A percentile compares a stretch with the other conserved stretches of the same genome.
phyloP scores from a whole-genome alignment of 2,329 filamentous ascomycete genomes.

The Lecanicillium sp. region DNA sequence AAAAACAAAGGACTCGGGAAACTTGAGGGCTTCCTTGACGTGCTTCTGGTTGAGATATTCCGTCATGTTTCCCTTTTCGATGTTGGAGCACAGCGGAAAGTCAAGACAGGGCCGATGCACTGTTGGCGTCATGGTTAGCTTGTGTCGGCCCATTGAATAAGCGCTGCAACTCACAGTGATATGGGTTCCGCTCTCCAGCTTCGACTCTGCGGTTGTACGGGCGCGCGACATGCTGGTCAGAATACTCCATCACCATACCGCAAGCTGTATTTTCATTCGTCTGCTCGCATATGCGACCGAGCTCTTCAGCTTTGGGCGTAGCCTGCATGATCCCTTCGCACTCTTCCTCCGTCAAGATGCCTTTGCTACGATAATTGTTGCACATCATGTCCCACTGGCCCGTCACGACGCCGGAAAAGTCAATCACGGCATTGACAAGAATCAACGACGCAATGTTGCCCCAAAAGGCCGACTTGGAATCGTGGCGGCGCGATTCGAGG shows the following conservation, averaged over 20 bases:
- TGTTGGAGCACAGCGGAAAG: conserved; percentile 7
- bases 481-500: conserved; percentile 8
- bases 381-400: conserved; percentile 14
- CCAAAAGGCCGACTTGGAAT: conserved; percentile 10
- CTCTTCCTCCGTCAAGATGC: conserved; percentile 12
- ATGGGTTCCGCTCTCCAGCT: conserved; percentile 31
- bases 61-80: conserved; percentile 14
- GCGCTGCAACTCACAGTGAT: conserved; percentile 36
- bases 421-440: conserved; percentile 11
- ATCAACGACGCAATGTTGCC: conserved; percentile 59
- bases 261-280: conserved; percentile 84
- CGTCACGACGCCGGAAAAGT: conserved; percentile 5
- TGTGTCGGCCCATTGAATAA: too few species aligned
- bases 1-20: conserved; percentile 64
- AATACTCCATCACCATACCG: conserved; percentile 29
- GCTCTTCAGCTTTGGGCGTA: conserved; percentile 35
- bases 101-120: conserved; percentile 8
- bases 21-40: conserved; percentile 13
- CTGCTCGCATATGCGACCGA: conserved; percentile 61
- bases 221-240: conserved; percentile 26
- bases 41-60: conserved; percentile 16
- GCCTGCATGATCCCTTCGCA: conserved; percentile 24
- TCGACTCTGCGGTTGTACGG: conserved; percentile 31
- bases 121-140: too few species aligned
- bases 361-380: conserved; percentile 5